A percentile compares a stretch with the other conserved stretches of the same genome.
Evolutionary conservation across 768 basidiomycete species (phyloP).

Genomic region (Lyophyllum shimeji): DNA sequence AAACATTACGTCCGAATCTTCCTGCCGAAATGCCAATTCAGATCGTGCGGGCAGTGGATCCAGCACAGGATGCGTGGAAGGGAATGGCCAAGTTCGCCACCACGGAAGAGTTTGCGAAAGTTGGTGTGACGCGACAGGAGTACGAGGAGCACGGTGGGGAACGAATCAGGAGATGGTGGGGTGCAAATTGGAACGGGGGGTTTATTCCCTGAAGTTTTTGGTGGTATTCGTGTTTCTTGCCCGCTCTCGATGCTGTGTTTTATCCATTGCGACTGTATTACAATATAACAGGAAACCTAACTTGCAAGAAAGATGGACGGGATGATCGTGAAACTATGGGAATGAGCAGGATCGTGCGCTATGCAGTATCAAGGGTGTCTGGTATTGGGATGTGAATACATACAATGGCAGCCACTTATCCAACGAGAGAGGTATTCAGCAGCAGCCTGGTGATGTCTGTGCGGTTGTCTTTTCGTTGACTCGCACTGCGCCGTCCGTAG

Average conservation of each 20-base stretch:
- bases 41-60: constrained; percentile 63
- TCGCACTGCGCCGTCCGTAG: constrained; percentile 59
- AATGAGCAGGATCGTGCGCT: constrained; percentile 7
- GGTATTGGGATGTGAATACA: constrained; percentile 4
- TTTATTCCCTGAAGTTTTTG: constrained; percentile 8
- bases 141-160: constrained; percentile 92
- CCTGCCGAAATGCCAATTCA: constrained; percentile 78
- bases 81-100: constrained; percentile 84
- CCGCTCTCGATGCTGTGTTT: constrained; percentile 5
- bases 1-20: constrained; percentile 78
- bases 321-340: constrained; percentile 9
- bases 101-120: constrained; percentile 51
- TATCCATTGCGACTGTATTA: constrained; percentile 22
- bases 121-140: constrained; percentile 71
- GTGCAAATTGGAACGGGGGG: constrained; percentile 79
- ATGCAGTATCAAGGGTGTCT: not conserved
- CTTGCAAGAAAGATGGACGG: constrained; percentile 21
- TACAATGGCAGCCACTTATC: not conserved
- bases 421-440: constrained; percentile 33
- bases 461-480: constrained; percentile 57
- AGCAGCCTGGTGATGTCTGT: constrained; percentile 49
- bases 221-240: not conserved
- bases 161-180: constrained; percentile 87
- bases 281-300: constrained; percentile 19
- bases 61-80: constrained; percentile 79